phyloP scores from a whole-genome alignment of 345 rosid genomes.

The Mallotus nudiflorus region DNA sequence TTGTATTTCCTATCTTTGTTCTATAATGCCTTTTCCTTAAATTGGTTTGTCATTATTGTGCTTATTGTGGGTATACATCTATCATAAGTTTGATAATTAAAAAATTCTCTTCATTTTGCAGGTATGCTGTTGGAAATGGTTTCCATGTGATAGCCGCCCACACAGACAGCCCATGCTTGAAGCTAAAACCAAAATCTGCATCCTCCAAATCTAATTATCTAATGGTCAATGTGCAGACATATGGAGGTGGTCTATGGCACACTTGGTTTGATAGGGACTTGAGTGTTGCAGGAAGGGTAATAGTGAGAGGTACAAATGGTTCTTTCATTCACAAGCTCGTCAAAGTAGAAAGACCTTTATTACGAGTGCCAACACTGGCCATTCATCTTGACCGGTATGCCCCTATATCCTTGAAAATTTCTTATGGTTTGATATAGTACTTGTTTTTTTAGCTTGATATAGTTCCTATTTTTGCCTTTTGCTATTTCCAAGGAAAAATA shows the following conservation, averaged over 20 bases:
- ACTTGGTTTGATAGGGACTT: constrained; percentile 98
- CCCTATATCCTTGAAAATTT: constrained; percentile 12
- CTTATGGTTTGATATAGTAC: background rate
- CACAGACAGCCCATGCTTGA: constrained; percentile 94
- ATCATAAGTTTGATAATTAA: background rate
- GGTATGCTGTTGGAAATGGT: constrained; percentile 78
- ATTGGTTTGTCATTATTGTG: background rate
- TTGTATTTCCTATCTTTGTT: background rate
- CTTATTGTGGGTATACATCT: background rate
- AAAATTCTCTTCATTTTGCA: constrained; percentile 36
- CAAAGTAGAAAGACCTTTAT: constrained; percentile 76
- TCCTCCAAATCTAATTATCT: constrained; percentile 79
- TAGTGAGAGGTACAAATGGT: constrained; percentile 65
- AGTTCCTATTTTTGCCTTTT: background rate
- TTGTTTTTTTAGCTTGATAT: background rate
- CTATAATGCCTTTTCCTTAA: background rate
- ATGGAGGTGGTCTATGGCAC: constrained; percentile 97
- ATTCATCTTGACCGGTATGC: constrained; percentile 87
- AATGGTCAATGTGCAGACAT: constrained; percentile 93
- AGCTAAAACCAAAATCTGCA: constrained; percentile 88
- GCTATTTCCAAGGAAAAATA: background rate
- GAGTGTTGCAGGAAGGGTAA: constrained; percentile 92
- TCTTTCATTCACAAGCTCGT: constrained; percentile 77
- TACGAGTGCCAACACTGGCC: constrained; percentile 84
- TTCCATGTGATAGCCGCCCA: constrained; percentile 92